Conservation (phyloP, 129 eudicot genomes). For the Centrapalus pauciflorus region DNA sequence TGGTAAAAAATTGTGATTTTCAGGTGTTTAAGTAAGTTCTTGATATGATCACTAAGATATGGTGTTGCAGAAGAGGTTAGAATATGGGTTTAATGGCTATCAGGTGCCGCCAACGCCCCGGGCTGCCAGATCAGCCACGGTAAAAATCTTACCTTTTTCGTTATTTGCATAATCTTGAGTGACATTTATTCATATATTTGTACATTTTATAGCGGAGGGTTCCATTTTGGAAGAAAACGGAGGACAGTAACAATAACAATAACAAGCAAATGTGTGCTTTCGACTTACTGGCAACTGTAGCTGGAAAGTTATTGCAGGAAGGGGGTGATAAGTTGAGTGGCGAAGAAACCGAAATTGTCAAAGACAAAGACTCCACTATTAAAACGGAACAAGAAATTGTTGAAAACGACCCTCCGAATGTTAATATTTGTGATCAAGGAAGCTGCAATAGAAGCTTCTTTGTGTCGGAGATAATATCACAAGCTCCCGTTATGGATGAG, state of each 20-base stretch:
- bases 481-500: slow-evolving; percentile 32
- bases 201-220: slow-evolving; percentile 60
- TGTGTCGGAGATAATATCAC: slow-evolving; percentile 58
- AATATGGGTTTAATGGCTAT: slow-evolving; percentile 83
- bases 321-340: slow-evolving; percentile 56
- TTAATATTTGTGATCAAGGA: slow-evolving; percentile 37
- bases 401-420: slow-evolving; percentile 33
- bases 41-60: slow-evolving; percentile 67
- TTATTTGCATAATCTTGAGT: neutral
- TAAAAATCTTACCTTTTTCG: slow-evolving; percentile 9
- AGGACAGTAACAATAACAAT: slow-evolving; percentile 26
- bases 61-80: slow-evolving; percentile 78
- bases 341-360: slow-evolving; percentile 25
- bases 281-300: slow-evolving; percentile 87
- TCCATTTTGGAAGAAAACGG: slow-evolving; percentile 43
- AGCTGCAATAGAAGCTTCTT: slow-evolving; percentile 49
- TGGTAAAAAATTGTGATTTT: neutral
- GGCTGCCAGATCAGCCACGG: slow-evolving; percentile 94
- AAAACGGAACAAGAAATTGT: slow-evolving; percentile 26
- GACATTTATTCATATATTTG: neutral
- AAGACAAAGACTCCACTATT: slow-evolving; percentile 33
- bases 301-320: slow-evolving; percentile 76
- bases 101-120: slow-evolving; percentile 82
- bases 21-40: slow-evolving; percentile 20
- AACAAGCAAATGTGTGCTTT: slow-evolving; percentile 68